Evolutionary conservation across 768 basidiomycete genomes (phyloP).

Genomic region (Leccinum imitatum): DNA sequence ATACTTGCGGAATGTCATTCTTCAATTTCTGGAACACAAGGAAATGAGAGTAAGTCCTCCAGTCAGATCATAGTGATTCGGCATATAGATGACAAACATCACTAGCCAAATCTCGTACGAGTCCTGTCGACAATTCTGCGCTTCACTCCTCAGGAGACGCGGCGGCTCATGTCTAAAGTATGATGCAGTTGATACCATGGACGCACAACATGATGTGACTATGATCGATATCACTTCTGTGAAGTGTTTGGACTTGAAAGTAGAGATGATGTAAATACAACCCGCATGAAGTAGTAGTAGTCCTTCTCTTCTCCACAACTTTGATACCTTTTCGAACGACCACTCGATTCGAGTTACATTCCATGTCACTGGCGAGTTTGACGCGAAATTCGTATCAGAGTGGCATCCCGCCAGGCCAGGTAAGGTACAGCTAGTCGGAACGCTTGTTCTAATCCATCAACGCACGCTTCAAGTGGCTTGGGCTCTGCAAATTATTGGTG

Average conservation of each 20-base stretch:
- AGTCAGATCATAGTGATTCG: background rate
- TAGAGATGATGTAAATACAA: background rate
- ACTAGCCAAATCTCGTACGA: constrained; percentile 82
- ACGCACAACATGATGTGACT: background rate
- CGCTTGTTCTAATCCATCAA: constrained; percentile 4
- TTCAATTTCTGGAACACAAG: constrained; percentile 97
- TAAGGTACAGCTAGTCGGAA: constrained; percentile 31
- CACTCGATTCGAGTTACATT: background rate
- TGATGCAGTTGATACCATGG: constrained; percentile 29
- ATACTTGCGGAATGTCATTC: constrained; percentile 92
- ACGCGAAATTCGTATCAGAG: constrained; percentile 74
- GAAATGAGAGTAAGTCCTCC: constrained; percentile 84
- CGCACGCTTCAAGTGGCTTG: constrained; percentile 55
- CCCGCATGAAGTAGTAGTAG: background rate
- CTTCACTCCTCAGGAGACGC: constrained; percentile 94
- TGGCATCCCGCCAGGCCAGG: constrained; percentile 64
- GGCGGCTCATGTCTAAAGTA: constrained; percentile 86
- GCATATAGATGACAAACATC: constrained; percentile 7
- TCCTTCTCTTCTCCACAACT: background rate
- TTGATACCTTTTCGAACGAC: background rate
- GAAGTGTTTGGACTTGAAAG: background rate
- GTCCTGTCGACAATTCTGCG: constrained; percentile 90
- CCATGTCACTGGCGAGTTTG: constrained; percentile 67
- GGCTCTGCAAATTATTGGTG: constrained; percentile 60
- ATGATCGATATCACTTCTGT: constrained; percentile 3